Evolutionary conservation across 1,139 yeast species (phyloP).

Genomic region (Saccharomycopsis phalli): DNA sequence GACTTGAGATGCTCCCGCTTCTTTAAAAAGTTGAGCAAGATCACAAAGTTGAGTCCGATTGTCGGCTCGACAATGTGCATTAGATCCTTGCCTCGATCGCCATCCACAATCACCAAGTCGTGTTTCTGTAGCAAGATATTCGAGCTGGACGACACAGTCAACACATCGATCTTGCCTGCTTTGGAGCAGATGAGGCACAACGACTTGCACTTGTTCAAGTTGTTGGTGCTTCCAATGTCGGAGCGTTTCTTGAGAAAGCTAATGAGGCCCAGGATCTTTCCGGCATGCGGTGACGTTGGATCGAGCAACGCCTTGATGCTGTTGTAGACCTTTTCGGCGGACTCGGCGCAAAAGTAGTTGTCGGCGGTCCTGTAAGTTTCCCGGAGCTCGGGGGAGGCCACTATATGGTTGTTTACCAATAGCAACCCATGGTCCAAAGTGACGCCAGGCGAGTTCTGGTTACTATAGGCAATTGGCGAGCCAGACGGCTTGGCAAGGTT

Average conservation of each 20-base stretch:
- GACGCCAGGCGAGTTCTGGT: background rate
- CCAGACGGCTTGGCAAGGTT: background rate
- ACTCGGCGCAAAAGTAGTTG: constrained; percentile 41
- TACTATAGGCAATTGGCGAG: background rate
- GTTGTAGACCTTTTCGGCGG: constrained; percentile 27
- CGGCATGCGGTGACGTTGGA: constrained; percentile 14
- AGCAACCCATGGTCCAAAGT: constrained; percentile 19
- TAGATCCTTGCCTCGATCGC: constrained; percentile 92
- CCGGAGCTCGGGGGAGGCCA: constrained; percentile 18
- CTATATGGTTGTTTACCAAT: constrained; percentile 20
- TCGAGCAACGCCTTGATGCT: constrained; percentile 23
- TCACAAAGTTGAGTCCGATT: constrained; percentile 67
- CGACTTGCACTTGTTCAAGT: constrained; percentile 26
- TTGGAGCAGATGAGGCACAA: constrained; percentile 74
- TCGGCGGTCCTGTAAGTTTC: constrained; percentile 32
- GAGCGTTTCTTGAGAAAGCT: constrained; percentile 24
- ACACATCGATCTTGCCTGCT: constrained; percentile 78
- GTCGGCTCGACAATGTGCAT: constrained; percentile 67
- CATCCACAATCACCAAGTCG: constrained; percentile 89
- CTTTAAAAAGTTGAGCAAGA: constrained; percentile 69
- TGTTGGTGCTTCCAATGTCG: constrained; percentile 14
- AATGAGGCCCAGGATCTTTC: constrained; percentile 16
- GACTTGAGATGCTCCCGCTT: constrained; percentile 74
- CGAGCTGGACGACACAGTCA: constrained; percentile 51
- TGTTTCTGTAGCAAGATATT: constrained; percentile 50